Conservation (phyloP, 2,329 filamentous ascomycete genomes). For the Pestalotiopsis sp. region DNA sequence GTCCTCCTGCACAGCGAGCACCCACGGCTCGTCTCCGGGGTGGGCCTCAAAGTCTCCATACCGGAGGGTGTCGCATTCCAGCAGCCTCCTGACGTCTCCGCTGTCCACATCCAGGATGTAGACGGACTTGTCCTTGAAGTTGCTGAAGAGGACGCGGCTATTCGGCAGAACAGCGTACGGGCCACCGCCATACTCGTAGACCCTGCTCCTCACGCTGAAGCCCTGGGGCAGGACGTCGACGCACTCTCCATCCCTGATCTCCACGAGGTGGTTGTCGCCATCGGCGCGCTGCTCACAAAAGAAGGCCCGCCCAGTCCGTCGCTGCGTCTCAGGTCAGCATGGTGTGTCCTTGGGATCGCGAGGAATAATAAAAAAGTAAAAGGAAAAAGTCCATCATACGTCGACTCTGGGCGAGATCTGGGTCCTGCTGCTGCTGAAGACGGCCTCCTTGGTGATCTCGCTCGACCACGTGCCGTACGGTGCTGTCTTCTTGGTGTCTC, state of each 20-base stretch:
- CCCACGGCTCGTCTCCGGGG: constrained; percentile 37
- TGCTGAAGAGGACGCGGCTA: constrained; percentile 48
- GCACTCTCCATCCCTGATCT: constrained; percentile 35
- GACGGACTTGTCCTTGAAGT: constrained; percentile 43
- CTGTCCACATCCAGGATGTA: constrained; percentile 43
- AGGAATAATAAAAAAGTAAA: not conserved
- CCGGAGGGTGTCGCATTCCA: constrained; percentile 36
- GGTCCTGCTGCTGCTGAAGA: constrained; percentile 12
- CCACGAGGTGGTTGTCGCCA: constrained; percentile 47
- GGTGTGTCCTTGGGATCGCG: not conserved
- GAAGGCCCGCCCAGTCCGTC: constrained; percentile 34
- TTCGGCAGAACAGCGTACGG: constrained; percentile 41
- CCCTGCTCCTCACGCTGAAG: constrained; percentile 45
- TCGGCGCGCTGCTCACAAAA: constrained; percentile 40
- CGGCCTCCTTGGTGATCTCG: constrained; percentile 10
- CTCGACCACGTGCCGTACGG: constrained; percentile 10
- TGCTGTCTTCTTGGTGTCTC: not conserved
- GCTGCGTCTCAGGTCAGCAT: not conserved
- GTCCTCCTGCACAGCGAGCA: constrained; percentile 56
- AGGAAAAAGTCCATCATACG: not conserved
- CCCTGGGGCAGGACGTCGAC: constrained; percentile 45
- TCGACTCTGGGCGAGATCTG: constrained; percentile 8
- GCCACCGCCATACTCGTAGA: constrained; percentile 57
- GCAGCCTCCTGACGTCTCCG: constrained; percentile 34
- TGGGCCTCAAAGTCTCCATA: constrained; percentile 51